phyloP scores from a whole-genome alignment of 257 asterid genomes.

The Eucommia ulmoides region DNA sequence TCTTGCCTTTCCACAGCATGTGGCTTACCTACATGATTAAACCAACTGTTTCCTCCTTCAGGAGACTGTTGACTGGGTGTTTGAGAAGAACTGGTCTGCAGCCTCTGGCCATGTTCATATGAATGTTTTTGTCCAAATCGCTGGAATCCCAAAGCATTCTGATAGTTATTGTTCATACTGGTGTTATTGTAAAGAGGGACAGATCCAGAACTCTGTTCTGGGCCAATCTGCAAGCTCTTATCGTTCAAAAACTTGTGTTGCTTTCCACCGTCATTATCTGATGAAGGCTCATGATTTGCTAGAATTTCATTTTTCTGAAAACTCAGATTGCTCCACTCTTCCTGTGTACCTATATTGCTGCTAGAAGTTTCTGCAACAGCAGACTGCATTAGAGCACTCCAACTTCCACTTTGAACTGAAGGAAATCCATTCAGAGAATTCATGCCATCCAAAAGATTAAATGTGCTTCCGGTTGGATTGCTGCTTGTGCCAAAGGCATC shows the following conservation, averaged over 20 bases:
- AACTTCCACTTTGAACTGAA: slow-evolving; percentile 72
- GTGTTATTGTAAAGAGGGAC: slow-evolving; percentile 13
- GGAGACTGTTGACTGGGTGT: slow-evolving; percentile 20
- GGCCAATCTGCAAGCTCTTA: slow-evolving; percentile 16
- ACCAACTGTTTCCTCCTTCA: slow-evolving; percentile 33
- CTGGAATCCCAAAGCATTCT: slow-evolving; percentile 25
- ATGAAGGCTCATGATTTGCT: slow-evolving; percentile 25
- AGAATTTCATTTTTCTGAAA: slow-evolving; percentile 29
- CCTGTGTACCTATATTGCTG: slow-evolving; percentile 40
- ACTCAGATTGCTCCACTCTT: slow-evolving; percentile 58
- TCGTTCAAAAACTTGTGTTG: slow-evolving; percentile 19
- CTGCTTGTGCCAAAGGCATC: slow-evolving; percentile 57
- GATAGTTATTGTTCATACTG: slow-evolving; percentile 20
- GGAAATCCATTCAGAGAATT: slow-evolving; percentile 35
- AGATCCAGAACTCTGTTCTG: slow-evolving; percentile 29
- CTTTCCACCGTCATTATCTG: slow-evolving; percentile 28
- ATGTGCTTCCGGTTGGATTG: slow-evolving; percentile 37
- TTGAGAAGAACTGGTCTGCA: slow-evolving; percentile 27
- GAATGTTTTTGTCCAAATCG: slow-evolving; percentile 32
- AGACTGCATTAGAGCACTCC: slow-evolving; percentile 99
- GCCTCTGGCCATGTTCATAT: slow-evolving; percentile 19
- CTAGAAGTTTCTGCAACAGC: slow-evolving; percentile 89
- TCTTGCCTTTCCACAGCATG: slow-evolving; percentile 25
- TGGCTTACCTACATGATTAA: slow-evolving; percentile 21
- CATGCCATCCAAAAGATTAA: slow-evolving; percentile 36